Conservation (phyloP, 306 rosid genomes). For the Arachis hypogaea region DNA sequence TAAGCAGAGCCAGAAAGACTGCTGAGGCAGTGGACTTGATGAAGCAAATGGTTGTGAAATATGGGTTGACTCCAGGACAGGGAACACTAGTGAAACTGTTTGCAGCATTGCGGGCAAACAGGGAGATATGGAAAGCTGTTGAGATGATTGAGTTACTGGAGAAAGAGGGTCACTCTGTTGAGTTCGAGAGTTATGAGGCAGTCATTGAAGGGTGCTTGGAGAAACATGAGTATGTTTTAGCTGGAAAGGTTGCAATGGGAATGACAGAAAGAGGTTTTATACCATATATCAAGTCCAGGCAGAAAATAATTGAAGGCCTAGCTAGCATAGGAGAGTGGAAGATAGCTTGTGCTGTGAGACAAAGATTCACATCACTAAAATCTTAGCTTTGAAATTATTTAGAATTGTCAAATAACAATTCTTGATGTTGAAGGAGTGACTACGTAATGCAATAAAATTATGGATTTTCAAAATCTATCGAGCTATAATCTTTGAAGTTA, state of each 20-base stretch:
- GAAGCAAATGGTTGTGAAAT: conserved; percentile 62
- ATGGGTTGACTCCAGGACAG: conserved; percentile 67
- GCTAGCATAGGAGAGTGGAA: conserved; percentile 67
- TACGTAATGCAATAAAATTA: conserved; percentile 16
- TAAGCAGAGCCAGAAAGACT: conserved; percentile 63
- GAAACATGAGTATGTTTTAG: conserved; percentile 67
- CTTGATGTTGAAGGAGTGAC: background rate
- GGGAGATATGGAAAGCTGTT: conserved; percentile 72
- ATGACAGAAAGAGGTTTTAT: conserved; percentile 62
- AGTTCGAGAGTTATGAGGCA: conserved; percentile 79
- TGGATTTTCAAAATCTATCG: conserved; percentile 22
- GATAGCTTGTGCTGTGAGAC: conserved; percentile 77
- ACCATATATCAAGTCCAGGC: conserved; percentile 73
- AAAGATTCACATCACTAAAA: conserved; percentile 60
- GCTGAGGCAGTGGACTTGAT: conserved; percentile 56
- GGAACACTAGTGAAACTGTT: conserved; percentile 59
- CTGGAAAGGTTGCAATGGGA: conserved; percentile 70
- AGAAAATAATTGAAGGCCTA: conserved; percentile 78
- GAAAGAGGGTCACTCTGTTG: conserved; percentile 54
- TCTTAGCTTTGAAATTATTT: conserved; percentile 46
- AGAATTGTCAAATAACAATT: conserved; percentile 7
- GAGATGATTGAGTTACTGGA: conserved; percentile 68
- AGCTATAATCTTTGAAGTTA: conserved; percentile 1
- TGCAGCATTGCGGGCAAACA: conserved; percentile 63
- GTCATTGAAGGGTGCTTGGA: conserved; percentile 82